Evolutionary conservation across 2,329 filamentous ascomycete species (phyloP).

Genomic region (Ophiostoma tasmaniense): DNA sequence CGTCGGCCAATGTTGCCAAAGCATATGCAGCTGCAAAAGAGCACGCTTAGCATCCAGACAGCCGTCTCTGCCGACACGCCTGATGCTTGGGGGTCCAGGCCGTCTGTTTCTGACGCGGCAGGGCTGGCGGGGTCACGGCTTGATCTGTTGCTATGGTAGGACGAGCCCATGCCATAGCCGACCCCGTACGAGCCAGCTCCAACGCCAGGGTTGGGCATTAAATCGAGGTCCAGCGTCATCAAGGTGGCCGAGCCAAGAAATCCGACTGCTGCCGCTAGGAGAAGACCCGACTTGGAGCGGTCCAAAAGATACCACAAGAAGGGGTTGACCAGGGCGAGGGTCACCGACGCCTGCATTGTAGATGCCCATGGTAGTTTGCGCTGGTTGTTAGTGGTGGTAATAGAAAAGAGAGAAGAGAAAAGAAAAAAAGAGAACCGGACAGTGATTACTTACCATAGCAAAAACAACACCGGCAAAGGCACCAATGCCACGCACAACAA

Average conservation of each 20-base stretch:
- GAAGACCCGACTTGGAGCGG: constrained; percentile 73
- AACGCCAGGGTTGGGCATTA: constrained; percentile 60
- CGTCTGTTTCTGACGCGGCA: constrained; percentile 1
- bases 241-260: constrained; percentile 65
- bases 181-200: constrained; percentile 12
- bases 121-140: background rate
- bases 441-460: constrained; percentile 60
- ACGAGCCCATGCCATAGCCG: constrained; percentile 11
- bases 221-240: constrained; percentile 65
- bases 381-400: constrained; percentile 34
- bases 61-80: constrained; percentile 61
- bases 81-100: constrained; percentile 12
- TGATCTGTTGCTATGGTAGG: constrained; percentile 22
- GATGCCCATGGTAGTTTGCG: constrained; percentile 89
- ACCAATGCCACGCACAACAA: constrained; percentile 50
- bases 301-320: constrained; percentile 95
- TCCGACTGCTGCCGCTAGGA: constrained; percentile 67
- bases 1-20: constrained; percentile 91
- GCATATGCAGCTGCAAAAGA: constrained; percentile 91
- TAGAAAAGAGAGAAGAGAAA: background rate
- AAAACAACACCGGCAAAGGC: constrained; percentile 54
- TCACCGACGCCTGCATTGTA: constrained; percentile 84
- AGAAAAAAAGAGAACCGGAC: too few relatives aligned
- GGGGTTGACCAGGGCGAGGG: constrained; percentile 83
- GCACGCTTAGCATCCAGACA: constrained; percentile 84